These are phyloP conservation scores for Trichoderma citrinoviride DNA, from an alignment of 2,329 filamentous ascomycete species.

Conservation along the genomic window DNA sequence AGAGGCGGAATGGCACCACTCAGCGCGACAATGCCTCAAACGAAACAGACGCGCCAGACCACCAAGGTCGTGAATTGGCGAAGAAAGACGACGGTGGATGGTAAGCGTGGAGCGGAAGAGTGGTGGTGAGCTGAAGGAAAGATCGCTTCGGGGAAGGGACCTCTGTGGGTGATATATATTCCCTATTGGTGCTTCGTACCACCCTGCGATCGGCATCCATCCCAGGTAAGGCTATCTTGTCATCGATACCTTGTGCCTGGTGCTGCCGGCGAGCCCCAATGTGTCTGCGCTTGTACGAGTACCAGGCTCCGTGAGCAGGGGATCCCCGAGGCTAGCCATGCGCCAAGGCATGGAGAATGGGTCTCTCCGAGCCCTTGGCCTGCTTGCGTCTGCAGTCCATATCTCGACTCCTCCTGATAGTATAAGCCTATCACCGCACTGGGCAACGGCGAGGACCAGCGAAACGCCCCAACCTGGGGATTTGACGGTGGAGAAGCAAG, in stretches of 20 bases:
- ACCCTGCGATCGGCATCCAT: background rate
- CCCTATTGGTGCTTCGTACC: background rate
- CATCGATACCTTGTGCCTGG: background rate
- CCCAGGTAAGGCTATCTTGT: background rate
- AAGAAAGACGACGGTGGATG: background rate
- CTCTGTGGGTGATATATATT: background rate
- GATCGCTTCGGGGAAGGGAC: background rate
- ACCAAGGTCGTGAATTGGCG: background rate
- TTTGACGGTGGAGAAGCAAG: slow-evolving; percentile 8
- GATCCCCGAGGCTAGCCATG: slow-evolving; percentile 7
- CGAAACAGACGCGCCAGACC: background rate
- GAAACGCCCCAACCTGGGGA: slow-evolving; percentile 4
- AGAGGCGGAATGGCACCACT: background rate
- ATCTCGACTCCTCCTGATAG: slow-evolving; percentile 8
- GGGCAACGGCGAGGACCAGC: background rate
- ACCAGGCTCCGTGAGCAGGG: background rate
- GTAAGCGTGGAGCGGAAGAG: background rate
- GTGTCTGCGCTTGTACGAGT: background rate
- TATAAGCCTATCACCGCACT: slow-evolving; percentile 6
- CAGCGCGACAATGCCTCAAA: background rate
- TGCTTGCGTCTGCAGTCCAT: background rate
- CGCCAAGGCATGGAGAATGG: background rate
- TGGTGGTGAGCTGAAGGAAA: background rate
- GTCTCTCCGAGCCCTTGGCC: background rate
- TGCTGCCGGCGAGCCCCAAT: background rate